These are phyloP conservation scores for Jatropha multifida DNA, from an alignment of 441 rosid genomes.

Conservation along the genomic window DNA sequence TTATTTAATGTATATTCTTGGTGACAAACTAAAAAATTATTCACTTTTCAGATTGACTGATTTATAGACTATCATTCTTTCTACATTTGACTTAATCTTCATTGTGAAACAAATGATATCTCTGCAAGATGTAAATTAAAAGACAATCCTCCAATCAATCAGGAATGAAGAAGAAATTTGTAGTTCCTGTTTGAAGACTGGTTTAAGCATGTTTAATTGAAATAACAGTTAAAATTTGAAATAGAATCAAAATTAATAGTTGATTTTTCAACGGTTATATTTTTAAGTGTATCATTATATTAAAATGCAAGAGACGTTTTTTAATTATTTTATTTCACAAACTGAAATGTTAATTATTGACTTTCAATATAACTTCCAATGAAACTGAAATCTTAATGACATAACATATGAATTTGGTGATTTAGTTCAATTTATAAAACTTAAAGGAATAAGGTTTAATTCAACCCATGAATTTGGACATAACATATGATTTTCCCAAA, in stretches of 20 bases:
- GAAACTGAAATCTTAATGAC: too few species aligned
- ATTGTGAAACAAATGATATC: slow-evolving; percentile 58
- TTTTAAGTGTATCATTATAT: too few species aligned
- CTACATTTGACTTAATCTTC: slow-evolving; percentile 94
- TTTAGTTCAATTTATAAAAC: too few species aligned
- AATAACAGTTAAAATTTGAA: slow-evolving; percentile 32
- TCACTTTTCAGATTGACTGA: slow-evolving; percentile 26
- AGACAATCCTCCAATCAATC: slow-evolving; percentile 28
- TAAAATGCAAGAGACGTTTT: too few species aligned
- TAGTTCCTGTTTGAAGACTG: slow-evolving; percentile 69
- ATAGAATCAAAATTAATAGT: slow-evolving; percentile 25
- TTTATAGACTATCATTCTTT: slow-evolving; percentile 93
- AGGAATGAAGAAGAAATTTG: slow-evolving; percentile 40
- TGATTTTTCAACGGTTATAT: too few species aligned
- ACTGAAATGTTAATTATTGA: too few species aligned
- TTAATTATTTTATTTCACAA: too few species aligned
- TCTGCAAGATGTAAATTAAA: slow-evolving; percentile 38
- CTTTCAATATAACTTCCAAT: too few species aligned
- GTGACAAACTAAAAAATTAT: slow-evolving; percentile 12
- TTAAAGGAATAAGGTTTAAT: too few species aligned
- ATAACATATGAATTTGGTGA: too few species aligned
- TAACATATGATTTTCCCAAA: too few species aligned
- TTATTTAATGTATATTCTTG: slow-evolving; percentile 11
- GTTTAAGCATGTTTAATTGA: slow-evolving; percentile 49
- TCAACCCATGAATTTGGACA: too few species aligned